Evolutionary conservation across 805 yeast species (phyloP).

Genomic region (Schwanniomyces polymorphus): DNA sequence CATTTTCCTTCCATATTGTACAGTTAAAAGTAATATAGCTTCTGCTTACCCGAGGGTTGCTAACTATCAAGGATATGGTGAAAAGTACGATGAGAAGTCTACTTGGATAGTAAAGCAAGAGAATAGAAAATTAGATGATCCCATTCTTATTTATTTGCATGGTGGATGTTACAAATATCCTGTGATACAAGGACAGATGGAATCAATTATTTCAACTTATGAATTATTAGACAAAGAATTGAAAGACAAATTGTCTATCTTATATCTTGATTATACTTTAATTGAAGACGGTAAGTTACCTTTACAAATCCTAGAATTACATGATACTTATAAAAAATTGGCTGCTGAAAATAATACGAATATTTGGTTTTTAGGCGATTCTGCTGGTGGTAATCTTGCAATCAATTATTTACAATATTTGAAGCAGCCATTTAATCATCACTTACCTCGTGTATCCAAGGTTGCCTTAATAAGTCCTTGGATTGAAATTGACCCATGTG

Average conservation of each 20-base stretch:
- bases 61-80: background rate
- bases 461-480: conserved; percentile 36
- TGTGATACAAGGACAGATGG: conserved; percentile 20
- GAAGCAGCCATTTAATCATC: conserved; percentile 8
- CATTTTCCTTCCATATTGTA: background rate
- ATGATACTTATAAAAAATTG: conserved; percentile 23
- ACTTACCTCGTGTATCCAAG: conserved; percentile 24
- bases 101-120: conserved; percentile 33
- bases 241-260: conserved; percentile 18
- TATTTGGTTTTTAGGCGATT: conserved; percentile 40
- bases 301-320: conserved; percentile 29
- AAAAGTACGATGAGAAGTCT: background rate
- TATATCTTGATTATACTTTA: conserved; percentile 31
- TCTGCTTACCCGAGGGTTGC: background rate
- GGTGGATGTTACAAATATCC: conserved; percentile 26
- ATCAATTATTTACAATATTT: conserved; percentile 29
- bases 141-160: conserved; percentile 34
- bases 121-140: conserved; percentile 22
- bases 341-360: conserved; percentile 24
- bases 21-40: background rate
- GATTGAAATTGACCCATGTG: conserved; percentile 25
- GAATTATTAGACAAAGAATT: conserved; percentile 23
- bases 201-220: conserved; percentile 26
- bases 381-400: conserved; percentile 43
- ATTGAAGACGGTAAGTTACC: conserved; percentile 33